These are phyloP conservation scores for Forsythia suspensa DNA, from an alignment of 257 asterid species.

Conservation along the genomic window DNA sequence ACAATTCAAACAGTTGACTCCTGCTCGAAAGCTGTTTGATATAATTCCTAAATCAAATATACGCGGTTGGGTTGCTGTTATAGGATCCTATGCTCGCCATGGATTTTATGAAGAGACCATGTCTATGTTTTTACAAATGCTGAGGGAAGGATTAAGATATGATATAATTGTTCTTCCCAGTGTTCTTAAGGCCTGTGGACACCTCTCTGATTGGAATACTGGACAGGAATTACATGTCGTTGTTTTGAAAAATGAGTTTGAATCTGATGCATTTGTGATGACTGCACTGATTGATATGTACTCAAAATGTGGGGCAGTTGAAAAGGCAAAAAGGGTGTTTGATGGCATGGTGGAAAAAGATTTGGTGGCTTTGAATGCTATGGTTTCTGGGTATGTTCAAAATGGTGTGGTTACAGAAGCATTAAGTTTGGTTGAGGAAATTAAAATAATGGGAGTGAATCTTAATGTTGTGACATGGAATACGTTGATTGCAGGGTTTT, in stretches of 20 bases:
- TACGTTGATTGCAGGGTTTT: conserved; percentile 65
- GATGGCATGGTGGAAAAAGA: conserved; percentile 44
- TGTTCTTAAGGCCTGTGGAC: conserved; percentile 73
- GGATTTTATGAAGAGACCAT: conserved; percentile 56
- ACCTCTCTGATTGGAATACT: conserved; percentile 42
- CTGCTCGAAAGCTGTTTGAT: conserved; percentile 67
- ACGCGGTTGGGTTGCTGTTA: conserved; percentile 54
- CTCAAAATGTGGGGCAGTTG: conserved; percentile 50
- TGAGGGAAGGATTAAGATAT: conserved; percentile 27
- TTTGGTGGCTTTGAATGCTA: conserved; percentile 59
- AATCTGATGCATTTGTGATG: conserved; percentile 46
- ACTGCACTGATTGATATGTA: conserved; percentile 71
- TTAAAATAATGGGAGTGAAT: conserved; percentile 37
- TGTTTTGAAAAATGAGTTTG: conserved; percentile 43
- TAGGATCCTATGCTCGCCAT: conserved; percentile 59
- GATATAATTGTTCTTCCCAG: conserved; percentile 64
- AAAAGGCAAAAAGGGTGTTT: conserved; percentile 54
- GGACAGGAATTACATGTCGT: conserved; percentile 55
- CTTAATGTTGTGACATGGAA: conserved; percentile 71
- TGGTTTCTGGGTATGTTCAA: conserved; percentile 64
- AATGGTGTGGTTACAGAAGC: conserved; percentile 39
- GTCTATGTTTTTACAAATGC: conserved; percentile 45
- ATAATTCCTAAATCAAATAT: conserved; percentile 47
- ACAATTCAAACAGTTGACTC: conserved; percentile 31
- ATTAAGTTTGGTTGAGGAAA: conserved; percentile 41